Conservation (phyloP, 805 yeast species). For the Ogataea pignaliae region DNA sequence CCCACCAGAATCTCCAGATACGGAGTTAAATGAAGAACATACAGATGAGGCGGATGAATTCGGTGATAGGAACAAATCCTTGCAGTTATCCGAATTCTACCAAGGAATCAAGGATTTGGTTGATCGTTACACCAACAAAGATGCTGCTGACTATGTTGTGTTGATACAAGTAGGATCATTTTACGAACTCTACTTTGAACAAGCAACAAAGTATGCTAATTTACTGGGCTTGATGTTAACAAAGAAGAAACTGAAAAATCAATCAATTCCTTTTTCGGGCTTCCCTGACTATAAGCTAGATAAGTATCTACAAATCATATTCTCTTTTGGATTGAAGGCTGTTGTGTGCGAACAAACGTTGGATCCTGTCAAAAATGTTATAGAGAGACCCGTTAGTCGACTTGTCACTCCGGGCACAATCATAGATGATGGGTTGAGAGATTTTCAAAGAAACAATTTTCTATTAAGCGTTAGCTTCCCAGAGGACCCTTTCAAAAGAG, state of each 20-base stretch:
- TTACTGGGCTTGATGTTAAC: slow-evolving; percentile 71
- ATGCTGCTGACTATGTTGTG: slow-evolving; percentile 42
- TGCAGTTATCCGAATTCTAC: slow-evolving; percentile 25
- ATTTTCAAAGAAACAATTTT: slow-evolving; percentile 66
- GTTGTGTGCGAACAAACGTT: slow-evolving; percentile 74
- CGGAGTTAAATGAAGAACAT: too few relatives aligned
- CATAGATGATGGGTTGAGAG: slow-evolving; percentile 79
- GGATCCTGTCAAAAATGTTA: slow-evolving; percentile 27
- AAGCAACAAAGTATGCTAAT: slow-evolving; percentile 72
- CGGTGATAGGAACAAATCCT: too few relatives aligned
- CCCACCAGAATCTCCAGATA: too few relatives aligned
- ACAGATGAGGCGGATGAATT: too few relatives aligned
- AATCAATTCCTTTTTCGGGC: slow-evolving; percentile 79
- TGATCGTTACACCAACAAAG: slow-evolving; percentile 18
- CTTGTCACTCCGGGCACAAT: slow-evolving; percentile 91
- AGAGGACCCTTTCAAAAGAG: slow-evolving; percentile 34
- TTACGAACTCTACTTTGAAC: slow-evolving; percentile 84
- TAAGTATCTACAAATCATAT: slow-evolving; percentile 68
- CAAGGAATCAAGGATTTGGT: slow-evolving; percentile 26
- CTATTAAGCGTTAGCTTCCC: slow-evolving; percentile 65
- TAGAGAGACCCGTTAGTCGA: slow-evolving; percentile 69
- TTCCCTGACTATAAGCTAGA: slow-evolving; percentile 74
- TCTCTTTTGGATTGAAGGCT: slow-evolving; percentile 65
- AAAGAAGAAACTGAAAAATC: slow-evolving; percentile 39
- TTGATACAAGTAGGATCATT: slow-evolving; percentile 83